A percentile compares a stretch with the other conserved stretches of the same genome.
These are phyloP conservation scores for Calycina marina DNA, from an alignment of 2,329 filamentous ascomycete species.

Conservation along the genomic window DNA sequence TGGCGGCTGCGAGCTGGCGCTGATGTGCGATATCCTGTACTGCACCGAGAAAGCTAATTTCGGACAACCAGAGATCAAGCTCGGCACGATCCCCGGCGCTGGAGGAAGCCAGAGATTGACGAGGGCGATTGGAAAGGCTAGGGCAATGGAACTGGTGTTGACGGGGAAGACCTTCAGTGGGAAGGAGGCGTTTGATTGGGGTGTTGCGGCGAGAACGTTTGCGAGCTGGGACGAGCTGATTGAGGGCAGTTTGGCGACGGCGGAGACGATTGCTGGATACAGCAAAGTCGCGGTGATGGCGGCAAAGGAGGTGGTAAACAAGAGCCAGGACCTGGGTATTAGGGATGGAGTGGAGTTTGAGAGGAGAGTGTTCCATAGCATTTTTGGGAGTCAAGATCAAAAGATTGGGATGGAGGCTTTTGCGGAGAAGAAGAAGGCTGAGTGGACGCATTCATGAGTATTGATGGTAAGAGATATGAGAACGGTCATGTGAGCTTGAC, in stretches of 20 bases:
- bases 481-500: no score
- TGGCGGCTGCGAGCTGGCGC: slow-evolving; percentile 87
- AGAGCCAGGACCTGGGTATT: slow-evolving; percentile 83
- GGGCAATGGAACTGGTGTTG: slow-evolving; percentile 82
- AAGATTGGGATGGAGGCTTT: slow-evolving; percentile 97
- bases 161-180: slow-evolving; percentile 77
- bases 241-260: slow-evolving; percentile 66
- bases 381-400: slow-evolving; percentile 93
- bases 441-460: slow-evolving; percentile 68
- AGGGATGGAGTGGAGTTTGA: slow-evolving; percentile 91
- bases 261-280: slow-evolving; percentile 78
- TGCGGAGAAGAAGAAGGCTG: slow-evolving; percentile 82
- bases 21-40: slow-evolving; percentile 96
- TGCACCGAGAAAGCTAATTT: slow-evolving; percentile 77
- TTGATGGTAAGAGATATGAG: background rate
- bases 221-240: slow-evolving; percentile 69
- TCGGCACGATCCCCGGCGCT: slow-evolving; percentile 82
- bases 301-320: slow-evolving; percentile 96
- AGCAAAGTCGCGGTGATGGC: slow-evolving; percentile 78
- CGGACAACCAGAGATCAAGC: slow-evolving; percentile 92
- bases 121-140: slow-evolving; percentile 66
- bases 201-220: slow-evolving; percentile 72
- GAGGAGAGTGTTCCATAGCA: slow-evolving; percentile 76
- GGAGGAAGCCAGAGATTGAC: slow-evolving; percentile 85
- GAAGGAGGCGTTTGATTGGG: slow-evolving; percentile 76